Conservation (phyloP, 768 basidiomycete genomes). For the Gloeostereum incarnatum region DNA sequence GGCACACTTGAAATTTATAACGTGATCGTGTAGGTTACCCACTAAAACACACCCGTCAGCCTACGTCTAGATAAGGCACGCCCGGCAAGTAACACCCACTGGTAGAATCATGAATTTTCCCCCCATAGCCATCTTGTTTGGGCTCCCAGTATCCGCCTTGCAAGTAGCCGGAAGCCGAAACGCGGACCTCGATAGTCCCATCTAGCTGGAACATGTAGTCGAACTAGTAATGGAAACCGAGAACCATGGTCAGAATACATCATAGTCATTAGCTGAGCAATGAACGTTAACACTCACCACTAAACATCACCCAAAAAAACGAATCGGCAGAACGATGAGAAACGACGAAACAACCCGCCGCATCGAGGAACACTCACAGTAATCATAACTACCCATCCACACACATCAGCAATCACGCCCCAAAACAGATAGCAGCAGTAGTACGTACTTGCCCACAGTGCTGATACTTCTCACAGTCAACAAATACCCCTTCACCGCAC, state of each 20-base stretch:
- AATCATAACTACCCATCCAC: conserved; percentile 38
- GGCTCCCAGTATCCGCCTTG: conserved; percentile 54
- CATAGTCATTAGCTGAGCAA: not conserved
- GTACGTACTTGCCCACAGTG: conserved; percentile 55
- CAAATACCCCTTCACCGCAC: conserved; percentile 51
- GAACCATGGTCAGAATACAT: not conserved
- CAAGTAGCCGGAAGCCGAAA: conserved; percentile 62
- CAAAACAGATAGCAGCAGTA: no score
- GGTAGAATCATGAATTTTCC: conserved; percentile 42
- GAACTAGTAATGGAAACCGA: conserved; percentile 25
- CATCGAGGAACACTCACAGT: conserved; percentile 23
- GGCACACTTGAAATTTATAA: conserved; percentile 50
- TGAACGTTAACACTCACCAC: conserved; percentile 17
- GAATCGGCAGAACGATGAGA: no score
- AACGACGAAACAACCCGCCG: conserved; percentile 1
- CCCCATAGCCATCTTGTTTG: conserved; percentile 40
- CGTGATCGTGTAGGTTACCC: conserved; percentile 61
- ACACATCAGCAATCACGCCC: no score
- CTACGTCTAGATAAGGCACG: not conserved
- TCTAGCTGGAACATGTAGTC: conserved; percentile 62
- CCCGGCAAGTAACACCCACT: conserved; percentile 24
- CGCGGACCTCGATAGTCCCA: conserved; percentile 57
- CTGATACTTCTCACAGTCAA: conserved; percentile 45
- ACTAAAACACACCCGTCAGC: conserved; percentile 20
- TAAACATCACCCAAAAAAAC: conserved; percentile 6